These are phyloP conservation scores for Boeremia exigua DNA, from an alignment of 2,329 filamentous ascomycete genomes.

Conservation along the genomic window DNA sequence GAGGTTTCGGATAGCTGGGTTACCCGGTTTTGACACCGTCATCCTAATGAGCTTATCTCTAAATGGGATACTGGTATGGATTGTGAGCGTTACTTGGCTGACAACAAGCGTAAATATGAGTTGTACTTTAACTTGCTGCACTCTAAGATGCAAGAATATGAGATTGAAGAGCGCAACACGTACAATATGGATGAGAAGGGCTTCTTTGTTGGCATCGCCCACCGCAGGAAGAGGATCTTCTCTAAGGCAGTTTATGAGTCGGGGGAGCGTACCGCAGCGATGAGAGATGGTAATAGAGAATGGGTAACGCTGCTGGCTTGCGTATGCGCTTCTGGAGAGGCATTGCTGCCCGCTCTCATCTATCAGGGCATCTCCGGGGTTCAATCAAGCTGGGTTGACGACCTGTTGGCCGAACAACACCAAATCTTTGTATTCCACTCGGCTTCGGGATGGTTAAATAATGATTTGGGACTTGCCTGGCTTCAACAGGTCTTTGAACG, in stretches of 20 bases:
- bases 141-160: no score
- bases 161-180: not conserved
- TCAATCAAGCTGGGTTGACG: not conserved
- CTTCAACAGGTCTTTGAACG: not conserved
- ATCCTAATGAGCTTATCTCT: slow-evolving; percentile 16
- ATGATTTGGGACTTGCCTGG: not conserved
- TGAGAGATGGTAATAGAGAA: not conserved
- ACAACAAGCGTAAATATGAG: not conserved
- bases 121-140: not conserved
- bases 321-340: not conserved
- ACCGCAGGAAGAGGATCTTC: no score
- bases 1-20: slow-evolving; percentile 20
- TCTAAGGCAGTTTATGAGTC: no score
- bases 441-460: not conserved
- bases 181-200: no score
- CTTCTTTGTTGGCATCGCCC: not conserved
- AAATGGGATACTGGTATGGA: slow-evolving; percentile 25
- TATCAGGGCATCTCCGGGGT: not conserved
- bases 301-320: not conserved
- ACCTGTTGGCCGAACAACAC: not conserved
- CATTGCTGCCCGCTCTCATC: not conserved
- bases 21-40: slow-evolving; percentile 18
- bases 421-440: not conserved
- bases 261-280: not conserved
- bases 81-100: slow-evolving; percentile 18